Evolutionary conservation across 2,329 filamentous ascomycete species (phyloP), one percentile per base, ranked within the genome.

Genomic region (Fusarium neocosmosporiellum): DNA sequence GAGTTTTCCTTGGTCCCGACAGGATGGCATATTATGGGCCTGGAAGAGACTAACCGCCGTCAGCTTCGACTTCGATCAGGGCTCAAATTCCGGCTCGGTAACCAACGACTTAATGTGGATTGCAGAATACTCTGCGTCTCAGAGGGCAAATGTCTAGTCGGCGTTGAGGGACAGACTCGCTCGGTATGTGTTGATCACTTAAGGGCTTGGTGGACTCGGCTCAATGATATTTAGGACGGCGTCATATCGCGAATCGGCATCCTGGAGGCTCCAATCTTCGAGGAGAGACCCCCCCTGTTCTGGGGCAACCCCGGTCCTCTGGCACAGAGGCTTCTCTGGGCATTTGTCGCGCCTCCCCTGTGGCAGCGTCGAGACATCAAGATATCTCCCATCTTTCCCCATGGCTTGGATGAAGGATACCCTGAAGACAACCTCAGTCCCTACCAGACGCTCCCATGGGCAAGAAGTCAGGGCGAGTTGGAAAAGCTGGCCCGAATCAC

Each of bases 151-250:
- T 39, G 6, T 6, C 16, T 69, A 8, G 41, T 61, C 33, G 66
- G 63, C 4, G 8, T 69, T 16, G 34, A 34, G 7, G 67, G 54
- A 11, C 54, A 66, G 9, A 8, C 60, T 18, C 41, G 43, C 9
- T 13, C 16, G 54, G 63, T 69, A 55, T 13, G 57, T 61, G 16
- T 22, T 27, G 8, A 22, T 29, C n/a, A n/a, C n/a, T n/a, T n/a
- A n/a, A n/a, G n/a, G 14, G 6, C 9, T 22, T 20, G 7, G 27
- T 4, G 11, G 3, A 2, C 20, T 24, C 10, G 2, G 6, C 41
- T 48, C 7, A 60, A 13, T 4, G n/a, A 4, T 24, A 5, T 22
- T 13, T 18, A 69, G 67, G 63, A 69, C 31, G 59, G 67, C 6
- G 43, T 48, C 9, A 55, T 60, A 14, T 24, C 50, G 7, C 34